A percentile compares a stretch with the other conserved stretches of the same genome.
These are phyloP conservation scores for Ustilago sp. DNA, from an alignment of 1,284 basidiomycete species.

Conservation along the genomic window DNA sequence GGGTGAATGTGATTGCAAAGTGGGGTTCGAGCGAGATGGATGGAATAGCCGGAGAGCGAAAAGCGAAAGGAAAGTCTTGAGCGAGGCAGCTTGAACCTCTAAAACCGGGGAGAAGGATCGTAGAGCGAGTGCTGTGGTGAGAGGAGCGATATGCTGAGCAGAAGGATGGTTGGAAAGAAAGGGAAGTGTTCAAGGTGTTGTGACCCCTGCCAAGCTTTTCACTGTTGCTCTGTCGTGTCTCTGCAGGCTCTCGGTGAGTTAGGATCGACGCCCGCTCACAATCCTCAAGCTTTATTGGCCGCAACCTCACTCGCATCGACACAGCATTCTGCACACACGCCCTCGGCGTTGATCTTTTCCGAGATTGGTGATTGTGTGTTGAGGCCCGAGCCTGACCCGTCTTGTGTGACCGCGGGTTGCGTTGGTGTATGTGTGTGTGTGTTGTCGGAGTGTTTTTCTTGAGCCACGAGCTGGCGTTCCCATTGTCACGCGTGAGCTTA, in stretches of 20 bases:
- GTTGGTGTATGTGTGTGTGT: neutral
- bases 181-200: neutral
- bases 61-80: neutral
- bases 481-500: neutral
- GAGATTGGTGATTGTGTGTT: neutral
- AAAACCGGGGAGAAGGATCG: neutral
- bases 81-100: neutral
- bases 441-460: slow-evolving; percentile 1
- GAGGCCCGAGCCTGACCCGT: neutral
- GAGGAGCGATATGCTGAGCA: neutral
- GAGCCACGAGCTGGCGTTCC: slow-evolving; percentile 5
- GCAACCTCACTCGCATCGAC: neutral
- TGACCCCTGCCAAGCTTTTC: slow-evolving; percentile 1
- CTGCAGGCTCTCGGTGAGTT: slow-evolving; percentile 6
- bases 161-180: neutral
- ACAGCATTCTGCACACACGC: slow-evolving; percentile 2
- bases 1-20: neutral
- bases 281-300: neutral
- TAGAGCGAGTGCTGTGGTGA: neutral
- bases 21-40: neutral
- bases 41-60: neutral
- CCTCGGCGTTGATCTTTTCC: slow-evolving; percentile 11
- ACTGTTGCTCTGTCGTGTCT: neutral
- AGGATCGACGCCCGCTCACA: neutral
- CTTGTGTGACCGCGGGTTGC: neutral